Base-by-base conservation (phyloP, 768 basidiomycete genomes). In the Macrolepiota dolichaula region DNA sequence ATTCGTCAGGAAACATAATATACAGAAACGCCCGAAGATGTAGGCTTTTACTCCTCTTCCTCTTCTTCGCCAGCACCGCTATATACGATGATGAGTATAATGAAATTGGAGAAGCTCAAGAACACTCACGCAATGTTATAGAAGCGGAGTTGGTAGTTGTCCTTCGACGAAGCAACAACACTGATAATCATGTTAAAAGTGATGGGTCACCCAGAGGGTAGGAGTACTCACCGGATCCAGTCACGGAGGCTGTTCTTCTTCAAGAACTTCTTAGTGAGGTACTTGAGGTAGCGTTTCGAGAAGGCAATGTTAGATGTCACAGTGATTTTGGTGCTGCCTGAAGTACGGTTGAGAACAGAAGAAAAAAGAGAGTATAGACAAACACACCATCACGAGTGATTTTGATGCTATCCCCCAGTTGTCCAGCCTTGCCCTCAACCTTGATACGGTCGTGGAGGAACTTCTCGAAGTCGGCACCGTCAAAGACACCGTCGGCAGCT, bases 251-350 rank as follows among this genome's bases (percentile, higher is more conserved):
- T 79, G 80, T 96, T 95, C 86, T 97, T 97, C 86, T 98, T 98
- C 78, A 98, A 84, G 85, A 94, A 96, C 82, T 96, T 96, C 85
- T 98, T 98, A 64, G 96, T 98, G 63, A 98, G 83, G 79, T 98
- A 99, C 79, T 98, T 98, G 74, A 98, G 87, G 77, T 97, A 98
- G 60, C 93, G 85, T 81, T 98, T 98, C 54, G 96, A 98, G 79
- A 98, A 90, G 59, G 93, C 87, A 73, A 96, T 87, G 70, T 79
- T 87, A 56, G 94, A 89, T 55, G 88, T 86, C 67, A 98, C 85
- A 59, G 87, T 89, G 74, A 98, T 83, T 79, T 89, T 93, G 71
- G 80, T 88, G 76, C 85, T 86, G 64, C 87, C 91, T 92, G 64
- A 22, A 61, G 57, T 37, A 37, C 51, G 9, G 36, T 55, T n/a